Evolutionary conservation across 345 rosid species (phyloP), one percentile per base, ranked within the genome.

Genomic region (Citrus hindsii): DNA sequence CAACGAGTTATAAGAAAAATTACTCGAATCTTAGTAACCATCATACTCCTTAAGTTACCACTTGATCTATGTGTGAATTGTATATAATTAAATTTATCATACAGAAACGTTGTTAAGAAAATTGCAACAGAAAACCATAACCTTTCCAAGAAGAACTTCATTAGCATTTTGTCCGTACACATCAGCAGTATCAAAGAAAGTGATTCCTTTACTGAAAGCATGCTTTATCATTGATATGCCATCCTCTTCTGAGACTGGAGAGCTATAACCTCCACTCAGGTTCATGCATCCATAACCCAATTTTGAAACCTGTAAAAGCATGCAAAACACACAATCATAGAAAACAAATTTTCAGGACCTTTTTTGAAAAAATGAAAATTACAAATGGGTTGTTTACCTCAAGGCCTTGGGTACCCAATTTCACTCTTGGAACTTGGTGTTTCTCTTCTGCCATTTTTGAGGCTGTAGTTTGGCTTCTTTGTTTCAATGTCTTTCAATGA

Each of bases 251-350:
- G 86, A 61, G 53, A 86, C 46, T 9, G 89, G 86, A 84, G 85
- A 38, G 76, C 82, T 86, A 77, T 90, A 85, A 30, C 69, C 42
- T 75, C 88, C 87, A 35, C 73, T 73, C 35, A 90, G 76, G 67
- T 88, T 86, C 87, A 86, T 82, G 24, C 88, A 85, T 76, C 90
- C 89, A 6, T 87, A 84, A 58, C 89, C 89, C 77, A 86, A 67
- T 81, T 83, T 86, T 1, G 88, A 88, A 55, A 86, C 85, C 88
- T 88, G 64, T 6, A n/a, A 8, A 9, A 51, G 5, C 53, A 71
- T 27, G 46, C 46, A 42, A 42, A 42, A 12, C 4, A 42, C 4
- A 42, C 4, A 42, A 42, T 42, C 4, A 42, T 0, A 42, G 4
- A 12, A 42, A 42, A 12, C 51, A 42, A 42, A 12, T 12, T 10